Conservation (phyloP, 202 grass and related monocot species). For the Hordeum pubiflorum region DNA sequence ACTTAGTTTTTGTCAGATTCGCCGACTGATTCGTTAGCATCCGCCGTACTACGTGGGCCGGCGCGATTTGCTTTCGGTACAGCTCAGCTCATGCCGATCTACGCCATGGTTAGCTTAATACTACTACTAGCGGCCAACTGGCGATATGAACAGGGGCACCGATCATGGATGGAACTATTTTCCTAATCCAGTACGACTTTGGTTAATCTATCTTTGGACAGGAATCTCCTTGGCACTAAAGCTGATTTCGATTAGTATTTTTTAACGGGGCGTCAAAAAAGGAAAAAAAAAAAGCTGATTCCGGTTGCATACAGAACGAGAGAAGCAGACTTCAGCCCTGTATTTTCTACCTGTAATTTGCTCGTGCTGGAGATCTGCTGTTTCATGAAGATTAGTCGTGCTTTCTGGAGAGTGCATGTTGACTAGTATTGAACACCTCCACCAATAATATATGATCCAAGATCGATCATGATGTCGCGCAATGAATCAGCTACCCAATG, state of each 20-base stretch:
- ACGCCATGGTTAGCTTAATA: neutral
- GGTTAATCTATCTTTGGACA: neutral
- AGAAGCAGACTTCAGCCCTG: neutral
- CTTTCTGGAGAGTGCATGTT: neutral
- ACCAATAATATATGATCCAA: neutral
- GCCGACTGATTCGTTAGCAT: neutral
- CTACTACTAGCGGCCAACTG: neutral
- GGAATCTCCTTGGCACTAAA: neutral
- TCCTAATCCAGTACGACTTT: neutral
- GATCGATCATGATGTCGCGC: neutral
- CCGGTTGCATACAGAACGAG: neutral
- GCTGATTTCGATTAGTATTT: neutral
- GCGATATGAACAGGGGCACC: neutral
- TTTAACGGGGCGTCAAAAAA: neutral
- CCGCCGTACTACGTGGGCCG: neutral
- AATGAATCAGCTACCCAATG: neutral
- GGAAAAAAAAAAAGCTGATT: neutral
- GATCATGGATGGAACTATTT: neutral
- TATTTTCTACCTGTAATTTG: neutral
- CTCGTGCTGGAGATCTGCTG: neutral
- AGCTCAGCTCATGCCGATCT: neutral
- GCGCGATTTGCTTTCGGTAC: neutral
- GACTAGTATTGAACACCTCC: neutral
- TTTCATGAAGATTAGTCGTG: neutral
- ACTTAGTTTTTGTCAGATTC: neutral